These are phyloP conservation scores for Arthrobotrys entomopaga DNA, from an alignment of 2,329 filamentous ascomycete species.

Conservation along the genomic window DNA sequence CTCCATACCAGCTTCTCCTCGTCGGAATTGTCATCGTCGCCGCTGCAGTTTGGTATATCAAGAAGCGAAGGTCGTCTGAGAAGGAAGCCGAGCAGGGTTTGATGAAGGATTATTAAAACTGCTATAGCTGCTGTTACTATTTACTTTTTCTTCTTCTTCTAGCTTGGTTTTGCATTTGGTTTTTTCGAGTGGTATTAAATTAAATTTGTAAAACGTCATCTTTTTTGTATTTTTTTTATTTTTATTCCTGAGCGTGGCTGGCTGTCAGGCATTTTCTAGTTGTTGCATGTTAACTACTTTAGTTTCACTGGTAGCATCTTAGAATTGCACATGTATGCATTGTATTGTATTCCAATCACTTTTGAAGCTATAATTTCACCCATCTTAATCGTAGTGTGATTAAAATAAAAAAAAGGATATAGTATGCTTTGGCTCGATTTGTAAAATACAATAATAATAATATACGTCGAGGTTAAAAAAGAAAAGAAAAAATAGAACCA, in stretches of 20 bases:
- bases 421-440: neutral
- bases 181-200: slow-evolving; percentile 1
- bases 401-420: neutral
- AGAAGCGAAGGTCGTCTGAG: slow-evolving; percentile 42
- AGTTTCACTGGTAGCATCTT: neutral
- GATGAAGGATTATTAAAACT: slow-evolving; percentile 53
- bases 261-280: neutral
- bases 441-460: slow-evolving; percentile 3
- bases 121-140: no score
- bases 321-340: no score
- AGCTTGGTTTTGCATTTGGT: neutral
- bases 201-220: neutral
- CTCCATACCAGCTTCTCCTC: slow-evolving; percentile 38
- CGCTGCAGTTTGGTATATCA: slow-evolving; percentile 49
- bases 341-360: no score
- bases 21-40: slow-evolving; percentile 26
- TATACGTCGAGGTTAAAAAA: no score
- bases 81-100: slow-evolving; percentile 41
- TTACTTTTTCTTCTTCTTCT: no score
- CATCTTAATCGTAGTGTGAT: neutral
- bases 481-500: neutral
- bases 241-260: no score
- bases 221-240: neutral
- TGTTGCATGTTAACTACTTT: neutral
- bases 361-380: neutral